Evolutionary conservation across 2,329 filamentous ascomycete species (phyloP).

Genomic region (Colletotrichum lini): DNA sequence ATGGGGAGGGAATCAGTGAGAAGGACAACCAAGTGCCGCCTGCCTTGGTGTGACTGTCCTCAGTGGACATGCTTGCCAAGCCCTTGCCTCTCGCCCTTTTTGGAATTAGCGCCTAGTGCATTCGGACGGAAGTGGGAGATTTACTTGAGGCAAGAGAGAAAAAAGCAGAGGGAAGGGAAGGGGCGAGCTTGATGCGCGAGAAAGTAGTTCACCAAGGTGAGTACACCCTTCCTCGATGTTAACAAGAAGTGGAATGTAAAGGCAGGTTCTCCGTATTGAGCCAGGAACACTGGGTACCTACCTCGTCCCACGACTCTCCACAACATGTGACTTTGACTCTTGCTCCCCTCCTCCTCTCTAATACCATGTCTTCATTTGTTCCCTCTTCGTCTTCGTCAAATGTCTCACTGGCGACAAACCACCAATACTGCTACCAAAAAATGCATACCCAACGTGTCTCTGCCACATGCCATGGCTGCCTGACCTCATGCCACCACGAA

Average conservation of each 20-base stretch:
- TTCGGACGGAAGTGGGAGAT: not conserved
- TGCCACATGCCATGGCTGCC: slow-evolving; percentile 4
- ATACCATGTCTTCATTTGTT: not conserved
- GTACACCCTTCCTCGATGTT: too few species aligned
- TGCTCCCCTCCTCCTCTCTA: not conserved
- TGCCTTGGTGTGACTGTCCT: too few species aligned
- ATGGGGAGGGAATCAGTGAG: too few species aligned
- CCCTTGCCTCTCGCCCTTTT: not conserved
- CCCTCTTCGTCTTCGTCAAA: not conserved
- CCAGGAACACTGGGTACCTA: not conserved
- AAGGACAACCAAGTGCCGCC: too few species aligned
- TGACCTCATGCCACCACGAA: slow-evolving; percentile 9
- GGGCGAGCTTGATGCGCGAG: too few species aligned
- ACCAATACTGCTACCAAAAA: not conserved
- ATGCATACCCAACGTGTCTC: not conserved
- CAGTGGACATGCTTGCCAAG: too few species aligned
- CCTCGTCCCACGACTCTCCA: not conserved
- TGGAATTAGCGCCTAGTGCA: too few species aligned
- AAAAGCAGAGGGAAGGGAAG: not conserved
- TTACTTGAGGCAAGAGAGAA: not conserved
- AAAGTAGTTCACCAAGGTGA: too few species aligned
- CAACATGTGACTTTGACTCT: not conserved
- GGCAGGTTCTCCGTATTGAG: not conserved
- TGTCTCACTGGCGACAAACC: not conserved
- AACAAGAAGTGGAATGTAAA: not conserved